Evolutionary conservation across 202 grass and related monocot species (phyloP).

Genomic region (Dendrocalamus latiflorus): DNA sequence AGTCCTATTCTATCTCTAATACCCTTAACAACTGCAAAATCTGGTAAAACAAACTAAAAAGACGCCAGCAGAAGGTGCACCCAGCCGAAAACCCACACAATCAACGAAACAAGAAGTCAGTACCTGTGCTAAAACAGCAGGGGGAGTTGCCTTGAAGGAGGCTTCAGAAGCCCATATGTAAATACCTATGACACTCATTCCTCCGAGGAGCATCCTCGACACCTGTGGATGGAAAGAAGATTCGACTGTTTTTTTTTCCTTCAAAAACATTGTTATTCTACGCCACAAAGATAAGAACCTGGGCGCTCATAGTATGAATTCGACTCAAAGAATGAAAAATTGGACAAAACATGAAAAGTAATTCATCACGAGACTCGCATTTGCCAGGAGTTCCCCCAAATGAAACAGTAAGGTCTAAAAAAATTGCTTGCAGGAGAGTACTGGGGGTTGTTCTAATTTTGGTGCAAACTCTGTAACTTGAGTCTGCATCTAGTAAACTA

Average conservation of each 20-base stretch:
- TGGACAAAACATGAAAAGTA: background rate
- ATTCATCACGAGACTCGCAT: background rate
- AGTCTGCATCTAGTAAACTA: background rate
- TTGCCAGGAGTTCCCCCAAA: background rate
- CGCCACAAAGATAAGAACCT: too few relatives aligned
- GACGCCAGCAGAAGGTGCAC: background rate
- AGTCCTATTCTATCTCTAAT: too few relatives aligned
- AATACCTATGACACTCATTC: conserved; percentile 70
- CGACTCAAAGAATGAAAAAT: background rate
- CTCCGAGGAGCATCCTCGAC: conserved; percentile 86
- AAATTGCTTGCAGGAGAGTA: background rate
- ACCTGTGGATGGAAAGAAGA: conserved; percentile 35
- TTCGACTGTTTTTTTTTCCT: too few relatives aligned
- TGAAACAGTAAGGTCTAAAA: background rate
- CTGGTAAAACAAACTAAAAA: conserved; percentile 1
- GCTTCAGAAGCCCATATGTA: conserved; percentile 83
- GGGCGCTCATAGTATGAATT: background rate
- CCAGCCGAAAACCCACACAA: background rate
- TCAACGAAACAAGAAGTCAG: background rate
- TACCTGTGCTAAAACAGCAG: conserved; percentile 61
- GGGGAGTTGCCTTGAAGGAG: conserved; percentile 68
- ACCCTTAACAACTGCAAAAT: too few relatives aligned
- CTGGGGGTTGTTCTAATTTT: background rate
- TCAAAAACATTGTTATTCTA: too few relatives aligned
- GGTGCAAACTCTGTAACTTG: background rate